Evolutionary conservation across 1,139 yeast species (phyloP).

Genomic region (Pichia sp.): DNA sequence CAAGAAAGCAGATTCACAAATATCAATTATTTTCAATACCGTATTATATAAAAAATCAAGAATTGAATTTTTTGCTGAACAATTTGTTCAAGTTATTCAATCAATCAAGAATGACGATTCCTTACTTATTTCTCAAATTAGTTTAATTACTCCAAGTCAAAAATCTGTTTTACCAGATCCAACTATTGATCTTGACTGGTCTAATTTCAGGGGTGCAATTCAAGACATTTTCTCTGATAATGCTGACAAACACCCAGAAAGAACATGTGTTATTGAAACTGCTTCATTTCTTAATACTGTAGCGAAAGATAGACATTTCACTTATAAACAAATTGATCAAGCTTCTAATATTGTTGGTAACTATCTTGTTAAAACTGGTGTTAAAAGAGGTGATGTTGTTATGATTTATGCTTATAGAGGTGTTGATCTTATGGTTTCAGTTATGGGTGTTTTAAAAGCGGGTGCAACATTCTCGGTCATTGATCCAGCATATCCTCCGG

Average conservation of each 20-base stretch:
- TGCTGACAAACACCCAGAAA: slow-evolving; percentile 75
- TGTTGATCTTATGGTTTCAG: slow-evolving; percentile 93
- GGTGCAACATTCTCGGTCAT: slow-evolving; percentile 98
- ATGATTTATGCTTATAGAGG: slow-evolving; percentile 98
- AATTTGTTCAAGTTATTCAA: slow-evolving; percentile 50
- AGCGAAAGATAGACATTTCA: slow-evolving; percentile 61
- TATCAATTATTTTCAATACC: slow-evolving; percentile 62
- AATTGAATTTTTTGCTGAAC: slow-evolving; percentile 64
- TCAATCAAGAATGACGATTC: slow-evolving; percentile 34
- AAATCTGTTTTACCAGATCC: slow-evolving; percentile 72
- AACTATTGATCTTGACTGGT: slow-evolving; percentile 80
- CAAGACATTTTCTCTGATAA: slow-evolving; percentile 89
- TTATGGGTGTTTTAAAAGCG: slow-evolving; percentile 94
- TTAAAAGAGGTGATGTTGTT: slow-evolving; percentile 86
- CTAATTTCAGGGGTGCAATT: slow-evolving; percentile 86
- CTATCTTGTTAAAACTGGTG: slow-evolving; percentile 73
- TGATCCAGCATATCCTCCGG: slow-evolving; percentile 98
- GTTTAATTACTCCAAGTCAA: slow-evolving; percentile 63
- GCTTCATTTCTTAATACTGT: slow-evolving; percentile 56
- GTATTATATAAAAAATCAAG: slow-evolving; percentile 68
- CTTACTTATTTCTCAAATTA: slow-evolving; percentile 50
- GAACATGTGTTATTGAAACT: slow-evolving; percentile 89
- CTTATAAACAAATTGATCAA: slow-evolving; percentile 78
- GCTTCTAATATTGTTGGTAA: slow-evolving; percentile 95
- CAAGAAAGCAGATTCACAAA: slow-evolving; percentile 25